Evolutionary conservation across 164 flowering plant genomes (phyloP).

Genomic region (Nymphaea thermarum): DNA sequence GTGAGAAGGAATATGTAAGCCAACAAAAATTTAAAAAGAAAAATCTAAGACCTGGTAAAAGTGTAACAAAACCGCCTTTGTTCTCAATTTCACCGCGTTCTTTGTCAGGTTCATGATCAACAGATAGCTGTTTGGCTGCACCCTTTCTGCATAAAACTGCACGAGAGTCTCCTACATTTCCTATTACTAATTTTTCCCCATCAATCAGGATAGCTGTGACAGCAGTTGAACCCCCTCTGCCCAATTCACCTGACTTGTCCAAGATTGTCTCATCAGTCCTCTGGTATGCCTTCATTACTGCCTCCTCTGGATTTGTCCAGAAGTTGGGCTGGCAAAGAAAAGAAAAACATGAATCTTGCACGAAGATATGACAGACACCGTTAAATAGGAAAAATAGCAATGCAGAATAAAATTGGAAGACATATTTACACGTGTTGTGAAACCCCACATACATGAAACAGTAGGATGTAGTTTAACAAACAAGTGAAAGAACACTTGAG

Average conservation of each 20-base stretch:
- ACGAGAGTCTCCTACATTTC: constrained; percentile 88
- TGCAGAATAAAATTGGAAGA: neutral
- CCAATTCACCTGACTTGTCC: constrained; percentile 59
- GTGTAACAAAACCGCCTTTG: constrained; percentile 84
- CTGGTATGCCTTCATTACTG: constrained; percentile 57
- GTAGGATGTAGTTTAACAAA: neutral
- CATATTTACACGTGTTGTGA: neutral
- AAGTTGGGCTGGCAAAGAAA: constrained; percentile 49
- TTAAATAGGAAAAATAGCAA: no score
- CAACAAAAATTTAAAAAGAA: neutral
- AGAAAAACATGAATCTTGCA: neutral
- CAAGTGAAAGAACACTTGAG: neutral
- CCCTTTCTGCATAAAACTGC: constrained; percentile 73
- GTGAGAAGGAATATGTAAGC: no score
- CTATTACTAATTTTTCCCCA: constrained; percentile 65
- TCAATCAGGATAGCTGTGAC: constrained; percentile 83
- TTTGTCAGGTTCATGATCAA: constrained; percentile 80
- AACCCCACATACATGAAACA: neutral
- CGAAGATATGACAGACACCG: no score
- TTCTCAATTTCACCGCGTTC: constrained; percentile 54
- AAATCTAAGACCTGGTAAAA: constrained; percentile 49
- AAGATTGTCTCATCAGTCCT: constrained; percentile 53
- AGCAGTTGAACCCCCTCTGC: constrained; percentile 94
- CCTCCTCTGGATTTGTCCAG: constrained; percentile 65
- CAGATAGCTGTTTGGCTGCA: constrained; percentile 62